phyloP scores from a whole-genome alignment of 2,329 filamentous ascomycete genomes.

The Zasmidium cellare region DNA sequence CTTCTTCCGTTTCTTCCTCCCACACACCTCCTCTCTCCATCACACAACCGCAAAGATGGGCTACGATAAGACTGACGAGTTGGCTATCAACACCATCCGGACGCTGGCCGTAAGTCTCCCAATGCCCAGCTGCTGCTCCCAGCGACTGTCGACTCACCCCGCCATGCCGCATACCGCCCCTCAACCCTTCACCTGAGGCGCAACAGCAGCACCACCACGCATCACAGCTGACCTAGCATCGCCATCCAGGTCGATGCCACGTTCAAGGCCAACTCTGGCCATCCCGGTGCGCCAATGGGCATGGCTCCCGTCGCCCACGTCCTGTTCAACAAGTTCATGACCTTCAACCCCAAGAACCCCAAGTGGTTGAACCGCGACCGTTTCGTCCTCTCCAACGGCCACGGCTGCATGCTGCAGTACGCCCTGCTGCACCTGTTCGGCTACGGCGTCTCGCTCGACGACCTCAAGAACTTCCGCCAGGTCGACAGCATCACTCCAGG shows the following conservation, averaged over 20 bases:
- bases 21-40: constrained; percentile 4
- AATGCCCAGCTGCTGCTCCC: background rate
- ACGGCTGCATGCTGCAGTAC: constrained; percentile 99
- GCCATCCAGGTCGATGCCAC: constrained; percentile 87
- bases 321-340: constrained; percentile 98
- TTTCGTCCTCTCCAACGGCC: constrained; percentile 98
- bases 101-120: constrained; percentile 78
- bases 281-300: constrained; percentile 97
- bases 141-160: constrained; percentile 7
- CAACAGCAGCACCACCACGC: background rate
- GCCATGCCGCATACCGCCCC: constrained; percentile 1
- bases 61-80: constrained; percentile 82
- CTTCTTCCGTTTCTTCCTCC: too few relatives aligned
- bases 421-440: constrained; percentile 95
- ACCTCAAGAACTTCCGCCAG: constrained; percentile 91
- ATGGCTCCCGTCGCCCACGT: constrained; percentile 96
- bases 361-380: constrained; percentile 96
- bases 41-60: constrained; percentile 62
- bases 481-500: constrained; percentile 84
- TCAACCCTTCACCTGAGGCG: background rate
- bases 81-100: constrained; percentile 98
- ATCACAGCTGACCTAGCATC: background rate
- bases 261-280: constrained; percentile 91
- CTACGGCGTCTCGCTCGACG: constrained; percentile 81
- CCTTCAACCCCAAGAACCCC: constrained; percentile 99